Evolutionary conservation across 345 rosid genomes (phyloP).

Genomic region (Syzygium grande): DNA sequence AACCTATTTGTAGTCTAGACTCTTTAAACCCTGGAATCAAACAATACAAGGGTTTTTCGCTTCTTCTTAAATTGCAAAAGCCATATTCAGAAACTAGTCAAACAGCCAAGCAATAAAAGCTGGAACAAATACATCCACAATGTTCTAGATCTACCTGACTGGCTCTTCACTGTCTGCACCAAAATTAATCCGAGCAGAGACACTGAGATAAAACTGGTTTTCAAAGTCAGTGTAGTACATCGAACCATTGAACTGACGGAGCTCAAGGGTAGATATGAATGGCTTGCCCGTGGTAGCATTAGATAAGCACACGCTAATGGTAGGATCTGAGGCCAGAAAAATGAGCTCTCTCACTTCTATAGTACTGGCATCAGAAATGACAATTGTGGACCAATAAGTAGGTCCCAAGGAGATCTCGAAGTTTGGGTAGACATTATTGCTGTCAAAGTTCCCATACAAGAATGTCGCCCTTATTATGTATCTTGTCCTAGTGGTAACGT

Average conservation of each 20-base stretch:
- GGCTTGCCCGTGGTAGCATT: conserved; percentile 98
- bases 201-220: conserved; percentile 58
- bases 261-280: conserved; percentile 97
- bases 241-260: conserved; percentile 89
- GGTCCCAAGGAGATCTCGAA: conserved; percentile 89
- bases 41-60: not conserved
- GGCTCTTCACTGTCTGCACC: conserved; percentile 84
- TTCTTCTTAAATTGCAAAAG: not conserved
- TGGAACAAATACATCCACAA: not conserved
- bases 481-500: conserved; percentile 63
- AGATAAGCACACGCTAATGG: conserved; percentile 76
- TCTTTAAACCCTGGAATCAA: not conserved
- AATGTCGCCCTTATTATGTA: conserved; percentile 94
- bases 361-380: conserved; percentile 60
- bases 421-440: conserved; percentile 81
- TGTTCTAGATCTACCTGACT: conserved; percentile 50
- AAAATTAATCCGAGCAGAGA: conserved; percentile 90
- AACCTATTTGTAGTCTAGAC: not conserved
- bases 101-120: not conserved
- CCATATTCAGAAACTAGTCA: not conserved
- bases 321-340: conserved; percentile 71
- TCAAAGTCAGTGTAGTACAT: conserved; percentile 59
- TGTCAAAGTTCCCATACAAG: conserved; percentile 87
- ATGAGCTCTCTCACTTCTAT: conserved; percentile 71
- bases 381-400: conserved; percentile 90